A percentile compares a stretch with the other conserved stretches of the same genome.
These are phyloP conservation scores for Leccinum fibrillosum DNA, from an alignment of 768 basidiomycete genomes.

Conservation along the genomic window DNA sequence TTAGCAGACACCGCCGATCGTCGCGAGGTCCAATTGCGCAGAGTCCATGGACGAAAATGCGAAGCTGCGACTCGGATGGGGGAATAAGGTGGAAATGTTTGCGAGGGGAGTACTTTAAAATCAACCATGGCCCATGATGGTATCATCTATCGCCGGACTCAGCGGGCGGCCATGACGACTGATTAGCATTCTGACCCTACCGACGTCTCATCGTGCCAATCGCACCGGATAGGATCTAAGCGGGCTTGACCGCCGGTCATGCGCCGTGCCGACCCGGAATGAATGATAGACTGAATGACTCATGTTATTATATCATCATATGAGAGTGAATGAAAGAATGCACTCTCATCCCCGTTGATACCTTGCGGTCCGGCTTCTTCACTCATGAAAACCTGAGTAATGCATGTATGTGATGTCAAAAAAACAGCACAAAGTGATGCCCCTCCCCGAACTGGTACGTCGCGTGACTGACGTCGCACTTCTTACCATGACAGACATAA, in stretches of 20 bases:
- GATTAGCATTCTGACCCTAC: not conserved
- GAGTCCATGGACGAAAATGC: not conserved
- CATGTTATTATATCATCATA: too few species aligned
- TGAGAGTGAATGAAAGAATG: not conserved
- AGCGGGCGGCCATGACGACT: not conserved
- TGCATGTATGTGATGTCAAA: not conserved
- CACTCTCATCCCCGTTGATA: not conserved
- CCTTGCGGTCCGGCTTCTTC: not conserved
- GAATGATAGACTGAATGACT: too few species aligned
- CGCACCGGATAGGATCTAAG: not conserved
- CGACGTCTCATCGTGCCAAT: too few species aligned
- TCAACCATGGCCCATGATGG: not conserved
- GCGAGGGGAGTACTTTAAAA: not conserved
- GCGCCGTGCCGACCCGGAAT: not conserved
- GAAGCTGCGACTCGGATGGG: not conserved
- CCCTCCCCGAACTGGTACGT: not conserved
- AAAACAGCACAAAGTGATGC: too few species aligned
- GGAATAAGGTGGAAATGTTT: not conserved
- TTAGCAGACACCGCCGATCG: not conserved
- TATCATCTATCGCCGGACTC: too few species aligned
- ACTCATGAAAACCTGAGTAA: not conserved
- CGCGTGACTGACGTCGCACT: not conserved
- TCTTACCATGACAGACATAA: not conserved
- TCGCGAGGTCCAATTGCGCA: not conserved
- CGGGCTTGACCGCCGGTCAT: not conserved